Conservation (phyloP, 176 grass and related monocot genomes). For the Raddia distichophylla region DNA sequence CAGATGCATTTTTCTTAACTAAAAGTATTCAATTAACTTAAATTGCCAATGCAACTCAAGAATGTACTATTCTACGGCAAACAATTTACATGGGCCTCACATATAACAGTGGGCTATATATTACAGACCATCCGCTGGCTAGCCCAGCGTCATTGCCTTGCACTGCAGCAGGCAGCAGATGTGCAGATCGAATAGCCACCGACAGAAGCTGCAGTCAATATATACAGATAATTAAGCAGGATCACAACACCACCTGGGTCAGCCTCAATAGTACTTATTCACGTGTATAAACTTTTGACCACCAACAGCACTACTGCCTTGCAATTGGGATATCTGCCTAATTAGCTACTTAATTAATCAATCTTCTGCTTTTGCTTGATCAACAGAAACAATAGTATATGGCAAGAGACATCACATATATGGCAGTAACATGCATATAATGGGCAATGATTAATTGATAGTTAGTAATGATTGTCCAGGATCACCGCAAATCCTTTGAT, state of each 20-base stretch:
- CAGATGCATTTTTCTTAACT: no score
- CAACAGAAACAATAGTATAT: background rate
- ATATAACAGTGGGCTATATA: no score
- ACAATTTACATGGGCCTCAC: no score
- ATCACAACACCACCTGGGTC: conserved; percentile 27
- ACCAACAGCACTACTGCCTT: conserved; percentile 29
- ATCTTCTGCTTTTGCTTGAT: background rate
- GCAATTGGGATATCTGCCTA: background rate
- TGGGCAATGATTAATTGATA: background rate
- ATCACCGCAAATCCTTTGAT: background rate
- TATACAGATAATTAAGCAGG: conserved; percentile 22
- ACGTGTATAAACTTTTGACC: background rate
- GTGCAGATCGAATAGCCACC: conserved; percentile 15
- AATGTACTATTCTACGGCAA: no score
- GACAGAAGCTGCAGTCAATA: conserved; percentile 39
- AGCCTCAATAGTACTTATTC: background rate
- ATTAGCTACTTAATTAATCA: background rate
- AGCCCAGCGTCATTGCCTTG: background rate
- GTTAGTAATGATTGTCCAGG: background rate
- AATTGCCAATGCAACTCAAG: no score
- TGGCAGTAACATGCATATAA: background rate
- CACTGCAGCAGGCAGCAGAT: background rate
- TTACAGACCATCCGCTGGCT: no score
- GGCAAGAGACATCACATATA: background rate
- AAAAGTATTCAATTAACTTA: no score